Evolutionary conservation across 345 rosid genomes (phyloP).

Genomic region (Euphorbia tirucalli): DNA sequence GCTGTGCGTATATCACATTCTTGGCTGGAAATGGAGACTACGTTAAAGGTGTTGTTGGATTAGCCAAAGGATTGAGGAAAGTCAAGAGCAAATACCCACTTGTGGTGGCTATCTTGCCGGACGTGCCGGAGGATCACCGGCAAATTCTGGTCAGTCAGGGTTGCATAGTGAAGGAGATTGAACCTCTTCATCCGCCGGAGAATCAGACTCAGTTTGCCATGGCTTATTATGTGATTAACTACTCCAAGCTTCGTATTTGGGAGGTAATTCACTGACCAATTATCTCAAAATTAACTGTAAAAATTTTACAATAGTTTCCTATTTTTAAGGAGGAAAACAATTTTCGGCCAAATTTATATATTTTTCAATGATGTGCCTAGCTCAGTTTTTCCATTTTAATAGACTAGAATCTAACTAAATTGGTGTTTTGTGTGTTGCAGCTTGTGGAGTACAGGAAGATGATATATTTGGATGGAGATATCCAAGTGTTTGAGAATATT

Average conservation of each 20-base stretch:
- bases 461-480: slow-evolving; percentile 79
- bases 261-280: slow-evolving; percentile 37
- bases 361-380: no score
- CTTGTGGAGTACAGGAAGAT: slow-evolving; percentile 68
- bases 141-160: slow-evolving; percentile 58
- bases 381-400: no score
- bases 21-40: slow-evolving; percentile 77
- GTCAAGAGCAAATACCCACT: slow-evolving; percentile 60
- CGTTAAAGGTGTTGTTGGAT: slow-evolving; percentile 69
- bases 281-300: neutral
- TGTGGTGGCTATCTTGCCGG: slow-evolving; percentile 78
- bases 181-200: slow-evolving; percentile 68
- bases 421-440: slow-evolving; percentile 45
- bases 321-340: no score
- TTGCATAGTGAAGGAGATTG: slow-evolving; percentile 62
- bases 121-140: slow-evolving; percentile 76
- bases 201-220: slow-evolving; percentile 66
- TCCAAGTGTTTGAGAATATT: slow-evolving; percentile 70
- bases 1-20: slow-evolving; percentile 57
- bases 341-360: no score
- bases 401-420: no score
- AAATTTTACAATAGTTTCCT: no score
- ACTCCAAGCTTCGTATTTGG: slow-evolving; percentile 88
- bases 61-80: slow-evolving; percentile 77
- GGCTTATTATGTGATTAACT: slow-evolving; percentile 79